Evolutionary conservation across 768 basidiomycete species (phyloP), one percentile per base, ranked within the genome.

Genomic region (Mycena polygramma): DNA sequence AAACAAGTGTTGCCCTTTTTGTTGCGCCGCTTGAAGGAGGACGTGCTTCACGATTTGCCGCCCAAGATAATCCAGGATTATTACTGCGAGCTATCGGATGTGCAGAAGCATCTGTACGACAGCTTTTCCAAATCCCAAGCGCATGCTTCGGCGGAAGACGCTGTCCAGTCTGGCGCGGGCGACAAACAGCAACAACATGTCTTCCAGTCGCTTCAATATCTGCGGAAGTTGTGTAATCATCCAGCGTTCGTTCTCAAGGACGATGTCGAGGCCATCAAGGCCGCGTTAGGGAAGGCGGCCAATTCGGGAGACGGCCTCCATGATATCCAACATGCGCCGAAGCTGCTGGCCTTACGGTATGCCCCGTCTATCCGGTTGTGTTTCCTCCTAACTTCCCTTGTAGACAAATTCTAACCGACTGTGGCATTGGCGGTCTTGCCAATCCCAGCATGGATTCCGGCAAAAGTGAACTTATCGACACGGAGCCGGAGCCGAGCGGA

Each of bases 1-100:
- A 99, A 99, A 81, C 98, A 99, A 86, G 97, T 99, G 30, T 82
- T 99, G n/a, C 98, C 98, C 2, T 99, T 99, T 88, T 83, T 99
- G 49, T 86, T 99, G 19, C 94, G 98, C 49, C 92, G 98, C 26
- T 83, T 99, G 78, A 99, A 99, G 79, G 98, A 99, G 81, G 96
- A 99, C 77, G 98, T 99, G 36, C 84, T 99, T 66, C 83, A 95
- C 70, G 98, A 99, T 78, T 85, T 99, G 3, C 98, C 98, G 1
- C 98, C 98, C 5, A 99, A 99, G 84, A 99, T 99, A 80, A 99
- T 99, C 66, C 98, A 99, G 80, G 98, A 99, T 79, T 99, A 99
- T 79, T 97, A 98, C 77, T 98, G 97, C 84, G 97, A 99, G 77
- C 87, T 99, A 4, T 98, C 97, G 0, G 94, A 96, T 0, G 81